phyloP scores from a whole-genome alignment of 2,329 filamentous ascomycete genomes.

The Acarospora socialis region DNA sequence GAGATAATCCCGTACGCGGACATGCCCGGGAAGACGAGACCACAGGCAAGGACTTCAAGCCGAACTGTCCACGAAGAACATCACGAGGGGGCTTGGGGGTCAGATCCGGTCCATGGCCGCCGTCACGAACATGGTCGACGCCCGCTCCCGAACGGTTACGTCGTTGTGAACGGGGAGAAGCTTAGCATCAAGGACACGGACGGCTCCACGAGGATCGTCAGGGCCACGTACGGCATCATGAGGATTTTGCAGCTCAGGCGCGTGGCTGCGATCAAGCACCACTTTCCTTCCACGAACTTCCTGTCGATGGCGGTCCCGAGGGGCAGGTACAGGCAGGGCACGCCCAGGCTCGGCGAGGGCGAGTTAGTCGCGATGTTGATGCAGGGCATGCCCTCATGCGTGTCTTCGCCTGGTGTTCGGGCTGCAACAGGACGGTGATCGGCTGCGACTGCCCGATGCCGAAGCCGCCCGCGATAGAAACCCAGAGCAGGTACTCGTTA shows the following conservation, averaged over 20 bases:
- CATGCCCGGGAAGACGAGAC: conserved; percentile 3
- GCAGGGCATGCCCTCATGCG: no score
- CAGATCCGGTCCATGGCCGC: not conserved
- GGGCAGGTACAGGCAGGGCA: not conserved
- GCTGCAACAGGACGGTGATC: no score
- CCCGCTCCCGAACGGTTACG: not conserved
- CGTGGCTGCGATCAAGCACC: not conserved
- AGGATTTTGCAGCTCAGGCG: not conserved
- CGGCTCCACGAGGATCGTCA: not conserved
- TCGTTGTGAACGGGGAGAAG: not conserved
- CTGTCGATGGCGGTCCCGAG: not conserved
- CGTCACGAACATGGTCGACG: not conserved
- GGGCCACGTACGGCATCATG: not conserved
- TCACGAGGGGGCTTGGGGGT: not conserved
- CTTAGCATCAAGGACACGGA: not conserved
- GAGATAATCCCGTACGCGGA: conserved; percentile 9
- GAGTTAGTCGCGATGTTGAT: no score
- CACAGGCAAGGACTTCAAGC: not conserved
- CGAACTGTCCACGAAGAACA: not conserved
- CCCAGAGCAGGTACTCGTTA: not conserved
- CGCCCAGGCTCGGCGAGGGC: no score
- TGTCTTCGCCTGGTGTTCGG: no score
- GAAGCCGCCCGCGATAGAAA: not conserved
- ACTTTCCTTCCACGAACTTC: not conserved
- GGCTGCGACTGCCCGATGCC: not conserved